These are phyloP conservation scores for Fusarium hainanense DNA, from an alignment of 2,329 filamentous ascomycete genomes.

Conservation along the genomic window DNA sequence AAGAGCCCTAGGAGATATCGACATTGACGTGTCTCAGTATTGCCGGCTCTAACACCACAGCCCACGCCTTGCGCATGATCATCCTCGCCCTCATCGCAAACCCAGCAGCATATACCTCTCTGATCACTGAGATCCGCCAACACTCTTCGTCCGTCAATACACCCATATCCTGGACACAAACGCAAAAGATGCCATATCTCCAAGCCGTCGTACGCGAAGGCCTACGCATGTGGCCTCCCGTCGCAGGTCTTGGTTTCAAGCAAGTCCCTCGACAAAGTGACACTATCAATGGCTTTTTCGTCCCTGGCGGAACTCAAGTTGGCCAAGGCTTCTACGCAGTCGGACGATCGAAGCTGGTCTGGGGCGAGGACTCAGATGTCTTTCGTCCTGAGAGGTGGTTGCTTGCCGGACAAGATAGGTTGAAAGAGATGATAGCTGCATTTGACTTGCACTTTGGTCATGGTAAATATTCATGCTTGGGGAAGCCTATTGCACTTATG, in stretches of 20 bases:
- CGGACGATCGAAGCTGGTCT: constrained; percentile 59
- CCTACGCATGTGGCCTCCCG: constrained; percentile 66
- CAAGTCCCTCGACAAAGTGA: constrained; percentile 64
- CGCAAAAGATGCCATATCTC: constrained; percentile 63
- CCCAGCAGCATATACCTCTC: constrained; percentile 52
- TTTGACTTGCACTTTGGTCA: constrained; percentile 59
- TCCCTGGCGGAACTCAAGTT: constrained; percentile 64
- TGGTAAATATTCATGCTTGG: constrained; percentile 59
- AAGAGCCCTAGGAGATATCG: accelerated
- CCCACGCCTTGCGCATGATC: constrained; percentile 63
- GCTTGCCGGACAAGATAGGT: constrained; percentile 47
- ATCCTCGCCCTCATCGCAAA: constrained; percentile 63
- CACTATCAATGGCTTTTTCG: constrained; percentile 61
- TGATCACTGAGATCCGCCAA: constrained; percentile 61
- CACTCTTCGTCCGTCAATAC: constrained; percentile 49
- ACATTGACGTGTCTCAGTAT: constrained; percentile 53
- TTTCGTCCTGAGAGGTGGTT: constrained; percentile 68
- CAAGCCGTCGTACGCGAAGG: constrained; percentile 68
- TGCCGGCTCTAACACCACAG: constrained; percentile 70
- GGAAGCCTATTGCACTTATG: constrained; percentile 60
- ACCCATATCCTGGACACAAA: constrained; percentile 58
- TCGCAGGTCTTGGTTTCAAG: constrained; percentile 64
- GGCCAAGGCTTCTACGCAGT: constrained; percentile 67
- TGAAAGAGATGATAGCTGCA: constrained; percentile 51
- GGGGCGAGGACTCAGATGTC: constrained; percentile 62